These are phyloP conservation scores for Marasmius sp. DNA, from an alignment of 1,284 basidiomycete species.

Conservation along the genomic window DNA sequence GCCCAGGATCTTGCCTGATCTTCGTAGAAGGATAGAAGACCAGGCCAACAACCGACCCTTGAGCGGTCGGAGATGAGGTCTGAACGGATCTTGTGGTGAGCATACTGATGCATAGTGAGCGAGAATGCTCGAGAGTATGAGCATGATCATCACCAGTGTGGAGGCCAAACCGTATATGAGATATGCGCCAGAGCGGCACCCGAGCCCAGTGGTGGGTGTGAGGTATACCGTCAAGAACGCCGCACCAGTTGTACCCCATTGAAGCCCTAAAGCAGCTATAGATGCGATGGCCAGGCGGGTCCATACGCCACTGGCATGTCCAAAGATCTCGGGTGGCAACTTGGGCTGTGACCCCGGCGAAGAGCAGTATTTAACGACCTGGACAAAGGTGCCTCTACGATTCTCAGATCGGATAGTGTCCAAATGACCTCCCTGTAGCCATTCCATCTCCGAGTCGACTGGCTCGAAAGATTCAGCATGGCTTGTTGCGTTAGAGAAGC, in stretches of 20 bases:
- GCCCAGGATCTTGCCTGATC: constrained; percentile 30
- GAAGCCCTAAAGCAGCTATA: constrained; percentile 29
- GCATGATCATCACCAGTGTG: constrained; percentile 35
- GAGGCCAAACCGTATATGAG: constrained; percentile 36
- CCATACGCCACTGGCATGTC: constrained; percentile 22
- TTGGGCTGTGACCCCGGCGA: background rate
- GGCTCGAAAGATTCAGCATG: background rate
- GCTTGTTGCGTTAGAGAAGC: constrained; percentile 17
- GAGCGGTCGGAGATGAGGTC: too few relatives aligned
- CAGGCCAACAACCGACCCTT: background rate
- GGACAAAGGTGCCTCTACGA: constrained; percentile 19
- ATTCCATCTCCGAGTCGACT: background rate
- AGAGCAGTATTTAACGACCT: constrained; percentile 28
- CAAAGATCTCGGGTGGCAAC: constrained; percentile 24
- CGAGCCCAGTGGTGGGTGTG: constrained; percentile 39
- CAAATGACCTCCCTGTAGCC: too few relatives aligned
- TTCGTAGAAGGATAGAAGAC: constrained; percentile 27
- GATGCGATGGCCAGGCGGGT: constrained; percentile 34
- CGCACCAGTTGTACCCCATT: constrained; percentile 39
- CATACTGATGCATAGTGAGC: constrained; percentile 26
- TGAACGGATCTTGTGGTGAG: background rate
- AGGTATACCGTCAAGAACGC: constrained; percentile 34
- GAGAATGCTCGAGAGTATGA: constrained; percentile 36
- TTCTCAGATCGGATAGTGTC: constrained; percentile 11
- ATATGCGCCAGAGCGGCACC: constrained; percentile 39